Conservation (phyloP, 106 monocot species). For the Dendrobium officinale region DNA sequence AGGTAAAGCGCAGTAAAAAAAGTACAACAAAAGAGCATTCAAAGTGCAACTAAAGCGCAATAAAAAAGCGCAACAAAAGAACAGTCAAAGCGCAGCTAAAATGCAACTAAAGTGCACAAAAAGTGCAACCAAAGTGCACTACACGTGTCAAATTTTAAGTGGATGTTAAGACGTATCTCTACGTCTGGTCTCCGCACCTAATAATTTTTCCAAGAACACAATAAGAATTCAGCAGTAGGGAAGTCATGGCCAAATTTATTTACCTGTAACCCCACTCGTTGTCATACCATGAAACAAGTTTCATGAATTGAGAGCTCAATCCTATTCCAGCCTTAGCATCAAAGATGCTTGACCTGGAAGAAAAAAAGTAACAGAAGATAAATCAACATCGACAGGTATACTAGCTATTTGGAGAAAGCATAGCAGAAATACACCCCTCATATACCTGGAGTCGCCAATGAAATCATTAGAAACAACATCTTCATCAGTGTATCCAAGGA, state of each 20-base stretch:
- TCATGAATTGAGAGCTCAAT: slow-evolving; percentile 83
- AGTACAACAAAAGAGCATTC: too few species aligned
- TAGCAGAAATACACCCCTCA: not conserved
- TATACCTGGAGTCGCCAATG: slow-evolving; percentile 84
- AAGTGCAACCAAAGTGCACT: too few species aligned
- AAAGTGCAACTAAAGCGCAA: too few species aligned
- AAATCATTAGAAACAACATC: slow-evolving; percentile 97
- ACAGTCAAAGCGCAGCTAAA: too few species aligned
- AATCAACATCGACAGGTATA: not conserved
- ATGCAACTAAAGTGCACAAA: too few species aligned
- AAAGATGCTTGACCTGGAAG: slow-evolving; percentile 85
- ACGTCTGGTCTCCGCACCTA: too few species aligned
- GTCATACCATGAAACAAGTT: slow-evolving; percentile 95
- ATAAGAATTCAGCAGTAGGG: too few species aligned
- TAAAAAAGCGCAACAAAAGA: too few species aligned
- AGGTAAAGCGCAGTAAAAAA: too few species aligned
- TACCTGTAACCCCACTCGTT: slow-evolving; percentile 99
- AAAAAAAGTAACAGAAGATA: not conserved
- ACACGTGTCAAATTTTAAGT: too few species aligned
- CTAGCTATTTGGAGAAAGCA: not conserved
- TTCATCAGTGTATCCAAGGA: slow-evolving; percentile 95
- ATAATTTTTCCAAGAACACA: too few species aligned
- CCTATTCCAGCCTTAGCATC: slow-evolving; percentile 99
- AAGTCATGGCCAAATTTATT: not conserved
- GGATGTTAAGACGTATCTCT: too few species aligned